phyloP scores from a whole-genome alignment of 805 yeast genomes.

The Hanseniaspora occidentalis region DNA sequence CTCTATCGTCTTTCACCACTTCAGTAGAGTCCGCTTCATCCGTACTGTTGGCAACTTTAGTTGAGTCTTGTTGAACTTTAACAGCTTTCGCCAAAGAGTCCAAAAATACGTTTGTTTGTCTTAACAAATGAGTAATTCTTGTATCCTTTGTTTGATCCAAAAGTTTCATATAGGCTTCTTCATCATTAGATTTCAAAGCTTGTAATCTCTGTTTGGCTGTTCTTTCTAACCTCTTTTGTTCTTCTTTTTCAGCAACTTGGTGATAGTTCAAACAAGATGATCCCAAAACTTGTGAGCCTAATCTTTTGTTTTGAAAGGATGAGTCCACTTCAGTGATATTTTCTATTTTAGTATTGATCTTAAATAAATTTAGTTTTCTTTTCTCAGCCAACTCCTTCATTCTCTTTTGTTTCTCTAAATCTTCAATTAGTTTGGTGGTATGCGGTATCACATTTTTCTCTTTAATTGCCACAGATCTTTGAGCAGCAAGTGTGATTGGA shows the following conservation, averaged over 20 bases:
- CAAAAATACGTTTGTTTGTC: constrained; percentile 67
- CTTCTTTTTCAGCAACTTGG: constrained; percentile 55
- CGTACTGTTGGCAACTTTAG: constrained; percentile 19
- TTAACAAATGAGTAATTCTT: constrained; percentile 71
- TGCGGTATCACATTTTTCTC: constrained; percentile 60
- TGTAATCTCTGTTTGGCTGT: constrained; percentile 83
- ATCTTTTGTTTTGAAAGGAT: constrained; percentile 19
- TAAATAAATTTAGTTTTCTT: constrained; percentile 36
- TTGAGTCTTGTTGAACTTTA: constrained; percentile 45
- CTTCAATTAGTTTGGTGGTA: constrained; percentile 65
- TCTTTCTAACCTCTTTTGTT: constrained; percentile 58
- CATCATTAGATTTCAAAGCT: constrained; percentile 78
- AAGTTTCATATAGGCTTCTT: constrained; percentile 74
- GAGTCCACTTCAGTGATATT: constrained; percentile 24
- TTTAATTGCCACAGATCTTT: constrained; percentile 54
- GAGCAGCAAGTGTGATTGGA: constrained; percentile 51
- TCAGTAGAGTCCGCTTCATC: constrained; percentile 28
- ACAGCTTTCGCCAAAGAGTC: constrained; percentile 73
- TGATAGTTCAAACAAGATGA: constrained; percentile 22
- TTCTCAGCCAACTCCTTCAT: constrained; percentile 41
- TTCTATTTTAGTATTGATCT: constrained; percentile 22
- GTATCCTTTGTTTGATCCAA: constrained; percentile 81
- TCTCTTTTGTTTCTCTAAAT: constrained; percentile 46
- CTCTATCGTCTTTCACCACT: constrained; percentile 36
- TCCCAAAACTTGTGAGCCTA: constrained; percentile 8